Percentiles rank a stretch among this genome's conserved stretches.
Evolutionary conservation across 352 stramenopile genomes (phyloP).

Genomic region (Pelagophyceae sp.): DNA sequence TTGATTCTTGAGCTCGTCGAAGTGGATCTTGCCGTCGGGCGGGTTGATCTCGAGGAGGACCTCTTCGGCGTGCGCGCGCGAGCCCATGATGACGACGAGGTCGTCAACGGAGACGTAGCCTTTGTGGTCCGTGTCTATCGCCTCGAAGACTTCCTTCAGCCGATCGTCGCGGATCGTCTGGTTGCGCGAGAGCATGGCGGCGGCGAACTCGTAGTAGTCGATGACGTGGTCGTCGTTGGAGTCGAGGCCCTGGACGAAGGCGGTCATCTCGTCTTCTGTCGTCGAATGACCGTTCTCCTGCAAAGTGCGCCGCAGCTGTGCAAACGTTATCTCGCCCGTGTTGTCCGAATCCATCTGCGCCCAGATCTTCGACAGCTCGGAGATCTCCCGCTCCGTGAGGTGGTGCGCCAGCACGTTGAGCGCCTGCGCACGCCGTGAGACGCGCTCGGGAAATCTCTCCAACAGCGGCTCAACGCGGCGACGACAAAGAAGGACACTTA

Average conservation of each 20-base stretch:
- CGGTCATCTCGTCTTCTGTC: background rate
- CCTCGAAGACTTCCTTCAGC: background rate
- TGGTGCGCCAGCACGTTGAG: constrained; percentile 14
- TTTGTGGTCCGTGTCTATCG: background rate
- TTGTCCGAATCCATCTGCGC: background rate
- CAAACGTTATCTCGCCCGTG: background rate
- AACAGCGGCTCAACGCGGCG: too few species aligned
- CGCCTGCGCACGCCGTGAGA: too few species aligned
- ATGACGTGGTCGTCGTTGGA: constrained; percentile 6
- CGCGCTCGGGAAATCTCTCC: too few species aligned
- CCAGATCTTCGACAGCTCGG: constrained; percentile 6
- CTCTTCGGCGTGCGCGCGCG: background rate
- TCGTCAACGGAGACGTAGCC: background rate
- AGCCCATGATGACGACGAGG: background rate
- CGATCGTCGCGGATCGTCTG: constrained; percentile 17
- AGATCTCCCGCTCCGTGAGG: background rate
- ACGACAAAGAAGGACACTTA: too few species aligned
- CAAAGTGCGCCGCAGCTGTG: background rate
- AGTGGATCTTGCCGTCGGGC: background rate
- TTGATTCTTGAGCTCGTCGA: background rate
- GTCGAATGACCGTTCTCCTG: background rate
- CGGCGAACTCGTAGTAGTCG: constrained; percentile 20
- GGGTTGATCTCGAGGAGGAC: background rate
- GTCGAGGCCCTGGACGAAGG: constrained; percentile 1
- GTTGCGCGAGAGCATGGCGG: background rate